phyloP scores from a whole-genome alignment of 2,329 filamentous ascomycete species.

The Penicillium sp. region DNA sequence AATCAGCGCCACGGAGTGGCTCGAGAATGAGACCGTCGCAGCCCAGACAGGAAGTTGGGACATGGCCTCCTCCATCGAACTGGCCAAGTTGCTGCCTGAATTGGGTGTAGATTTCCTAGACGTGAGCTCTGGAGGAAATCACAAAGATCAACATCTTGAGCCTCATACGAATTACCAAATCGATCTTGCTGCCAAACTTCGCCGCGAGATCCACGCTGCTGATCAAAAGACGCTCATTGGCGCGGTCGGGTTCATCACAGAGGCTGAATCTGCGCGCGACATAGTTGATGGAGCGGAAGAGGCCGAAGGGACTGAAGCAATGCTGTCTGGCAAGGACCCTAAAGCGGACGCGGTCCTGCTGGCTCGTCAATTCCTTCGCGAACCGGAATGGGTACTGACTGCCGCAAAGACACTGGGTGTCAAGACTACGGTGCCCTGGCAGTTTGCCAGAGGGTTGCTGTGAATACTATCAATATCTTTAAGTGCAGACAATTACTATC shows the following conservation, averaged over 20 bases:
- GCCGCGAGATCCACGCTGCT: slow-evolving; percentile 38
- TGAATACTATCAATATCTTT: background rate
- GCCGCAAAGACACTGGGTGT: slow-evolving; percentile 53
- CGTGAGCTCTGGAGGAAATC: slow-evolving; percentile 49
- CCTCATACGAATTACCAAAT: slow-evolving; percentile 53
- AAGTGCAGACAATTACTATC: background rate
- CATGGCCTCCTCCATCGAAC: slow-evolving; percentile 38
- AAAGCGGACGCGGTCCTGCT: slow-evolving; percentile 53
- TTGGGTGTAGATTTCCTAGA: slow-evolving; percentile 49
- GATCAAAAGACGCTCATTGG: slow-evolving; percentile 50
- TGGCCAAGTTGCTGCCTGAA: slow-evolving; percentile 44
- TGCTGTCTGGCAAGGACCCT: slow-evolving; percentile 30
- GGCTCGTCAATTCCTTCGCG: slow-evolving; percentile 56
- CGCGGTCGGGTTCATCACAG: slow-evolving; percentile 56
- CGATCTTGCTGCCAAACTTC: slow-evolving; percentile 50
- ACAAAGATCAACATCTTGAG: slow-evolving; percentile 47
- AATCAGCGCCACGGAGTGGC: slow-evolving; percentile 72
- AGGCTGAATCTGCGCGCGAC: slow-evolving; percentile 52
- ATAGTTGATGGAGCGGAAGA: slow-evolving; percentile 45
- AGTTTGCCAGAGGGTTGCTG: slow-evolving; percentile 41
- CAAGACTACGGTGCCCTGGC: slow-evolving; percentile 50
- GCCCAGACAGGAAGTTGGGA: slow-evolving; percentile 40
- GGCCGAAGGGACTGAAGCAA: slow-evolving; percentile 25
- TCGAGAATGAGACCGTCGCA: slow-evolving; percentile 51
- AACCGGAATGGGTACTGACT: slow-evolving; percentile 57